phyloP scores from a whole-genome alignment of 2,329 filamentous ascomycete species.

The Graphium sp. region DNA sequence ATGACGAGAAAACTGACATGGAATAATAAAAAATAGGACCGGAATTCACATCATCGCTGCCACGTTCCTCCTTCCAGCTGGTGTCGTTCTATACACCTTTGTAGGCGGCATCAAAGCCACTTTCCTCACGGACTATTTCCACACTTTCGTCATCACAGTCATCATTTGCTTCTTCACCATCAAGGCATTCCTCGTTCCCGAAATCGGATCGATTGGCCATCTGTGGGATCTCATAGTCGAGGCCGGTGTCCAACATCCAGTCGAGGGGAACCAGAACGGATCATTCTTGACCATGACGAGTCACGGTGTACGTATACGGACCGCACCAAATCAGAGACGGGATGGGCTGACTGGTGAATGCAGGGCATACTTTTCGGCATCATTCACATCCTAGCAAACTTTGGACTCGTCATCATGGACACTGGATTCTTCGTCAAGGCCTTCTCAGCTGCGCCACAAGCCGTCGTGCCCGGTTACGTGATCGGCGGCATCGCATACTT shows the following conservation, averaged over 20 bases:
- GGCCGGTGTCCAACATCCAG: conserved; percentile 23
- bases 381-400: conserved; percentile 28
- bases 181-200: conserved; percentile 24
- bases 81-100: conserved; percentile 20
- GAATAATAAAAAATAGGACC: conserved; percentile 19
- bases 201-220: conserved; percentile 26
- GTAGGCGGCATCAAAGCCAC: conserved; percentile 22
- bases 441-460: conserved; percentile 25
- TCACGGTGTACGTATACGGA: conserved; percentile 16
- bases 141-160: conserved; percentile 35
- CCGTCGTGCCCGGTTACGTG: conserved; percentile 33
- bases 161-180: conserved; percentile 30
- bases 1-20: conserved; percentile 4
- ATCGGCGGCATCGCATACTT: conserved; percentile 36
- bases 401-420: conserved; percentile 35
- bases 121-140: conserved; percentile 32
- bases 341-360: too few species aligned
- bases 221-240: conserved; percentile 32
- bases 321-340: too few species aligned
- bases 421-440: conserved; percentile 36
- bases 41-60: conserved; percentile 32
- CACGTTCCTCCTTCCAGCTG: conserved; percentile 23
- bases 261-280: conserved; percentile 32
- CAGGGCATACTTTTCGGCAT: conserved; percentile 32
- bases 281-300: conserved; percentile 39